Conservation (phyloP, 495 filamentous ascomycete species). For the Podospora pseudopauciseta region DNA sequence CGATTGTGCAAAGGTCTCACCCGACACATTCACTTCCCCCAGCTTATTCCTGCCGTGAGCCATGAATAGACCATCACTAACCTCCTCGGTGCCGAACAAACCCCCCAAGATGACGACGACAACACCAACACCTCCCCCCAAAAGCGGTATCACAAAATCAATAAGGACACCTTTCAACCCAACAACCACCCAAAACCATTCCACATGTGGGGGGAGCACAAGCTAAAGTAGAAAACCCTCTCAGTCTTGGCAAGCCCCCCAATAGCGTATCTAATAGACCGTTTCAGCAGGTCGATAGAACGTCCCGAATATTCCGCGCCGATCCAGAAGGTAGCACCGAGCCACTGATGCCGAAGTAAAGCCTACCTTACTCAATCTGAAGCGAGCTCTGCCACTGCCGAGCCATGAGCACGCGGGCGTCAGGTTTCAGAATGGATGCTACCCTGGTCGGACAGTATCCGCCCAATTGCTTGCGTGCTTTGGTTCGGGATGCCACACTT, state of each 20-base stretch:
- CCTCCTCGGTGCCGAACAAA: neutral
- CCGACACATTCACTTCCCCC: too few species aligned
- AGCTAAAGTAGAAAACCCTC: neutral
- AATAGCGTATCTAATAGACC: neutral
- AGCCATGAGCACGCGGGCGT: neutral
- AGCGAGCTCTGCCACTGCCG: neutral
- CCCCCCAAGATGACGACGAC: neutral
- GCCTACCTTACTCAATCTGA: neutral
- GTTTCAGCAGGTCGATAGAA: neutral
- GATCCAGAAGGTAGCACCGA: neutral
- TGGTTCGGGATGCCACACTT: slow-evolving; percentile 1
- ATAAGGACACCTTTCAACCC: neutral
- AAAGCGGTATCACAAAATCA: neutral
- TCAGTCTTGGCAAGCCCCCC: neutral
- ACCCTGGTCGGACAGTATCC: neutral
- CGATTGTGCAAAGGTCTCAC: too few species aligned
- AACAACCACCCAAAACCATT: neutral
- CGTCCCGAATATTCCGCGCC: slow-evolving; percentile 2
- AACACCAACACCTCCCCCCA: neutral
- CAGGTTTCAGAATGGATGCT: slow-evolving; percentile 1
- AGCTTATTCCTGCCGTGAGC: too few species aligned
- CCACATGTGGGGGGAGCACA: neutral
- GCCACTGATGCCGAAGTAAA: neutral
- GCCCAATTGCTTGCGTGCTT: neutral
- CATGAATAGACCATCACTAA: too few species aligned